Percentiles rank a stretch among this genome's conserved stretches.
Conservation (phyloP, 73 alveolate species). For the Halteria grandinella region DNA sequence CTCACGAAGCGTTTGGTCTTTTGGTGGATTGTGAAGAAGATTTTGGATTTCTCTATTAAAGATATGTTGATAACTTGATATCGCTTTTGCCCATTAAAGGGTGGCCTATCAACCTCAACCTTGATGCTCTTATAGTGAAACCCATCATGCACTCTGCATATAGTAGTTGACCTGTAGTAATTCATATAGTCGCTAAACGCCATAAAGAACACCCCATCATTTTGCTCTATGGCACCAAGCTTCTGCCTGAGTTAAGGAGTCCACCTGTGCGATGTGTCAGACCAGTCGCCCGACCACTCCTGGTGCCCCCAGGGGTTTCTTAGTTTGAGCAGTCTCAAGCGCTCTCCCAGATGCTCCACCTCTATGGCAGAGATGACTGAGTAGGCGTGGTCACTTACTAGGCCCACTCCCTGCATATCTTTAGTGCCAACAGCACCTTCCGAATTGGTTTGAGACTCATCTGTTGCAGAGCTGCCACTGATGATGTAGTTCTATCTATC, state of each 20-base stretch:
- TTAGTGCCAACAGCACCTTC: constrained; percentile 51
- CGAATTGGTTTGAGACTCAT: constrained; percentile 55
- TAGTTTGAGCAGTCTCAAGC: constrained; percentile 76
- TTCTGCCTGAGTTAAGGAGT: constrained; percentile 83
- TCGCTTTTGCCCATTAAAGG: constrained; percentile 25
- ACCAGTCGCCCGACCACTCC: constrained; percentile 95
- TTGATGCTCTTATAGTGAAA: too few species aligned
- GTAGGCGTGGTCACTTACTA: constrained; percentile 94
- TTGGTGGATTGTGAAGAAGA: constrained; percentile 4
- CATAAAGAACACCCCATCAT: constrained; percentile 93
- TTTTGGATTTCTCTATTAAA: constrained; percentile 11
- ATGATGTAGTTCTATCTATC: constrained; percentile 78
- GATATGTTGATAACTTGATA: neutral
- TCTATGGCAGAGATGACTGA: constrained; percentile 78
- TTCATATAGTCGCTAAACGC: constrained; percentile 69
- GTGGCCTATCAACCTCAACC: too few species aligned
- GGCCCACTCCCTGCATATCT: constrained; percentile 76
- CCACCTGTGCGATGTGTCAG: constrained; percentile 87
- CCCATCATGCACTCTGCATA: constrained; percentile 70
- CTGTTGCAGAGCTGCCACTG: too few species aligned
- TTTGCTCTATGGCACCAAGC: constrained; percentile 76
- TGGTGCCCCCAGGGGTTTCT: constrained; percentile 97
- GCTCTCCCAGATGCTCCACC: constrained; percentile 67
- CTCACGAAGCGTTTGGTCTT: constrained; percentile 29
- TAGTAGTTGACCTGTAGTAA: constrained; percentile 65